Evolutionary conservation across 2,329 filamentous ascomycete genomes (phyloP).

Genomic region (Escovopsis weberi): DNA sequence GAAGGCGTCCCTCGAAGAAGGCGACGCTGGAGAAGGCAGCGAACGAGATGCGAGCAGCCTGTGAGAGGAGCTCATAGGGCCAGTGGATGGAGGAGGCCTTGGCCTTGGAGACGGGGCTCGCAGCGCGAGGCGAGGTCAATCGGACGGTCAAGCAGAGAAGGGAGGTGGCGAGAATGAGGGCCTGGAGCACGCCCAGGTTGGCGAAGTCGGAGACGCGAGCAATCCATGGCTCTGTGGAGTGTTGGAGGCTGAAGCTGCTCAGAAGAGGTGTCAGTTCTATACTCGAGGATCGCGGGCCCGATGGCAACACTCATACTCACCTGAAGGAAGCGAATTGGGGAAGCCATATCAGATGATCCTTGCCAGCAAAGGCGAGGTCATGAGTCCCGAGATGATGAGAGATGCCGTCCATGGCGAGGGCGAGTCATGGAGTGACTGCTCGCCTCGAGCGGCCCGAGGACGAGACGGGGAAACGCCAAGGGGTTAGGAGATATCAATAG

Average conservation of each 20-base stretch:
- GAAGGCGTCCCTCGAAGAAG: constrained; percentile 19
- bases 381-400: constrained; percentile 16
- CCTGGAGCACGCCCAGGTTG: constrained; percentile 26
- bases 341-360: constrained; percentile 8
- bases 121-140: constrained; percentile 18
- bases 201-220: constrained; percentile 22
- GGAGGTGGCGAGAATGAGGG: constrained; percentile 22
- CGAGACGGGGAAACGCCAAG: not conserved
- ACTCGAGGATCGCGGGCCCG: not conserved
- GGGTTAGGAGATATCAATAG: too few species aligned
- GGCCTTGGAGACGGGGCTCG: constrained; percentile 10
- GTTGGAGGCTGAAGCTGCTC: constrained; percentile 4
- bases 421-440: not conserved
- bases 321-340: constrained; percentile 6
- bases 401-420: constrained; percentile 15
- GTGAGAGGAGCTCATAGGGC: constrained; percentile 28
- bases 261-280: constrained; percentile 1
- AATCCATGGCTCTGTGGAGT: constrained; percentile 20
- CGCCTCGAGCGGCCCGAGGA: not conserved
- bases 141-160: constrained; percentile 20
- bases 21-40: constrained; percentile 25
- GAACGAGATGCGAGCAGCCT: constrained; percentile 24
- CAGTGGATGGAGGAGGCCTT: constrained; percentile 26
- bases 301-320: constrained; percentile 7
- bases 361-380: constrained; percentile 16